Evolutionary conservation across 352 stramenopile genomes (phyloP).

Genomic region (Phytophthora constricta): DNA sequence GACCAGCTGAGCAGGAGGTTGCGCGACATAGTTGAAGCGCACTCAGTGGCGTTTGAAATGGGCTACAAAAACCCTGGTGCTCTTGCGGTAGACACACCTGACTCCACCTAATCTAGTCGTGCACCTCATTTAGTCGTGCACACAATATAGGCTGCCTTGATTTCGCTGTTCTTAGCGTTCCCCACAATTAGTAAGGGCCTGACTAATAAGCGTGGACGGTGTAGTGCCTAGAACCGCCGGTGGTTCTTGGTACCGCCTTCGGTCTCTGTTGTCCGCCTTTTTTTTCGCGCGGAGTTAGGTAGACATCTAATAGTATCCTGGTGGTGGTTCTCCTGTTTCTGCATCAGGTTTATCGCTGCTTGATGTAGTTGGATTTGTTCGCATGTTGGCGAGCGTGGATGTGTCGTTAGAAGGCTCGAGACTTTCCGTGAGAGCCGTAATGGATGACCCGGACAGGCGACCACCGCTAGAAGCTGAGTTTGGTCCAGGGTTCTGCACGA

Average conservation of each 20-base stretch:
- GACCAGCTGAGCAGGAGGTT: no score
- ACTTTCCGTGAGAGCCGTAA: neutral
- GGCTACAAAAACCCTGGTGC: no score
- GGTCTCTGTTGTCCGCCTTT: constrained; percentile 3
- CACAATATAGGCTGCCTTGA: no score
- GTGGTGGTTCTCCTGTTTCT: neutral
- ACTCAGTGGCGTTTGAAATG: no score
- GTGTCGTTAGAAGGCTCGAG: neutral
- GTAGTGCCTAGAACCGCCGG: neutral
- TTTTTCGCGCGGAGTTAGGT: neutral
- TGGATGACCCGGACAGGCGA: neutral
- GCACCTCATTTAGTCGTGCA: no score
- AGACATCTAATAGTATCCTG: neutral
- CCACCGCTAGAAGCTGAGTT: neutral
- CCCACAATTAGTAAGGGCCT: no score
- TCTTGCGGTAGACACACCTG: no score
- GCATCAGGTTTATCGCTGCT: neutral
- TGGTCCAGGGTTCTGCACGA: neutral
- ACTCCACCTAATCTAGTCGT: no score
- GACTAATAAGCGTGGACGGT: no score
- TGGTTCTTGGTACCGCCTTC: constrained; percentile 15
- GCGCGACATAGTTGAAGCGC: no score
- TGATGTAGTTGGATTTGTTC: neutral
- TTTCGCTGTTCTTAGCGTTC: no score
- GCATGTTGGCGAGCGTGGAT: constrained; percentile 3